phyloP scores from a whole-genome alignment of 495 filamentous ascomycete genomes.

The Trichoderma erinaceum region DNA sequence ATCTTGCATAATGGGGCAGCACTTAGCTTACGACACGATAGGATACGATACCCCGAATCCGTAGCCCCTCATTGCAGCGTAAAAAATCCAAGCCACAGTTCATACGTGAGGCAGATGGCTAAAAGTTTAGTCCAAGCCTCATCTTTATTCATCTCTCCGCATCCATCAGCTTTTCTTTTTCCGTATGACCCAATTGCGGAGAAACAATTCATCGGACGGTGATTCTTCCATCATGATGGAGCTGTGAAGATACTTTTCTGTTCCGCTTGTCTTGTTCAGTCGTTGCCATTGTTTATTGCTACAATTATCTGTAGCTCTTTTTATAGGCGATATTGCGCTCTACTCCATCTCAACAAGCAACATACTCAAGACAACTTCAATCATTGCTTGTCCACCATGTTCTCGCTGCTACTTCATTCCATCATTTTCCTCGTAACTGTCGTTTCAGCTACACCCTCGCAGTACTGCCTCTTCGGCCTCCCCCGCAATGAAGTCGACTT shows the following conservation, averaged over 20 bases:
- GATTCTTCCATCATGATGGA: too few species aligned
- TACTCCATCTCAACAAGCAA: too few species aligned
- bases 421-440: background rate
- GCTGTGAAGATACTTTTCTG: too few species aligned
- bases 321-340: too few species aligned
- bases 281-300: too few species aligned
- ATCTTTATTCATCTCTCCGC: background rate
- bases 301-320: too few species aligned
- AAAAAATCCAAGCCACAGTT: background rate
- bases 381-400: background rate
- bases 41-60: background rate
- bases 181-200: background rate
- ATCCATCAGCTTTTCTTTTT: background rate
- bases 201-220: background rate
- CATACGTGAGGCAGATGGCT: background rate
- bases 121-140: background rate
- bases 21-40: too few species aligned
- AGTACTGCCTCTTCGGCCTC: slow-evolving; percentile 26
- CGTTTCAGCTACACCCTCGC: slow-evolving; percentile 18
- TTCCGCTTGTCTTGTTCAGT: too few species aligned
- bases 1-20: too few species aligned
- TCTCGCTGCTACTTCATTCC: background rate
- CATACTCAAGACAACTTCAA: too few species aligned
- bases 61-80: background rate
- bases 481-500: slow-evolving; percentile 23